Evolutionary conservation across 2,329 filamentous ascomycete species (phyloP).

Genomic region (Paraphaeosphaeria sporulosa): DNA sequence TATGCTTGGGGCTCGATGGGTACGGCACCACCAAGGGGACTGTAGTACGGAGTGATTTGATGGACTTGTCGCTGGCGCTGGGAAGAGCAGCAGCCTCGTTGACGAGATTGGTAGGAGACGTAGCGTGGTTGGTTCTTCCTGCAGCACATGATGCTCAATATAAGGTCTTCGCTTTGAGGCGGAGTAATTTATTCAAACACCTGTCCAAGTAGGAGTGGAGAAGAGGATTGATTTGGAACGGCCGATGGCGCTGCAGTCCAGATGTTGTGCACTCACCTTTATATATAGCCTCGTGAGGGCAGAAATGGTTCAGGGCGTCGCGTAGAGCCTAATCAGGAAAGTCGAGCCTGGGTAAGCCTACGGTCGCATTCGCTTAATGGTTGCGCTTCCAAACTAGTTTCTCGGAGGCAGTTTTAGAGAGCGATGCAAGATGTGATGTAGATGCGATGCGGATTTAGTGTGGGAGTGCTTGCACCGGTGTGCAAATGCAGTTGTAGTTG

Average conservation of each 20-base stretch:
- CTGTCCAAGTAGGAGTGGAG: not conserved
- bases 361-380: conserved; percentile 7
- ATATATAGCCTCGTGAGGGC: conserved; percentile 8
- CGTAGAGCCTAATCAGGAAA: not conserved
- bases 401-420: not conserved
- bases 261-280: conserved; percentile 4
- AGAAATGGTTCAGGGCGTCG: not conserved
- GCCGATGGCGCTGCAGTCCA: not conserved
- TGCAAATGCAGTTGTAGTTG: not conserved
- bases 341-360: not conserved
- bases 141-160: conserved; percentile 12
- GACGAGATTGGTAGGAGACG: not conserved
- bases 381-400: not conserved
- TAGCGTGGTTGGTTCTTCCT: not conserved
- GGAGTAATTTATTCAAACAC: not conserved
- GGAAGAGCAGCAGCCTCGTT: conserved; percentile 8
- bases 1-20: not conserved
- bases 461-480: not conserved
- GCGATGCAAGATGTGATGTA: too few species aligned
- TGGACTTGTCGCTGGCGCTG: not conserved
- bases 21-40: not conserved
- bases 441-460: not conserved
- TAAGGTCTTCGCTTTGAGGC: not conserved
- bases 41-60: not conserved
- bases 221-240: not conserved